phyloP scores from a whole-genome alignment of 2,329 filamentous ascomycete genomes.

The Pseudocercospora vitis region DNA sequence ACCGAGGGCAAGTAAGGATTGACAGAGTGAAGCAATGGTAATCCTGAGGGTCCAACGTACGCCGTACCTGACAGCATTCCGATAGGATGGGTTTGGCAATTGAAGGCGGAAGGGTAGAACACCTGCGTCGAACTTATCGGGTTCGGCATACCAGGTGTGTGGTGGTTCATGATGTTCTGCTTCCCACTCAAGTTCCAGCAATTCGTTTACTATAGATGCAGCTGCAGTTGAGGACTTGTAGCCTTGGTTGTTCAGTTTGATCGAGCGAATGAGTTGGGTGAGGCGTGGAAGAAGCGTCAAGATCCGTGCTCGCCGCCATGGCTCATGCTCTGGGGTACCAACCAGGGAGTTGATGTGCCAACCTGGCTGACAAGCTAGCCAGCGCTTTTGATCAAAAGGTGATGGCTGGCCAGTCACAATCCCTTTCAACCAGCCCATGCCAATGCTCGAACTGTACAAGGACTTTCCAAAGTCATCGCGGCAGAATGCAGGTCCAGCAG shows the following conservation, averaged over 20 bases:
- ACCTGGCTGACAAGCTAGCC: background rate
- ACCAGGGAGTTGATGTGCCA: background rate
- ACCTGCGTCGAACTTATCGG: background rate
- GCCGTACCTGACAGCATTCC: background rate
- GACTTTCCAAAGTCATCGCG: background rate
- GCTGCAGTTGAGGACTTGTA: background rate
- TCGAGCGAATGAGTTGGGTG: background rate
- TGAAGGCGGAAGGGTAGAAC: background rate
- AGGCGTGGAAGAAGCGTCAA: background rate
- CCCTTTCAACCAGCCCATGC: background rate
- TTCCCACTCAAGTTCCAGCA: background rate
- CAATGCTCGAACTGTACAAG: background rate
- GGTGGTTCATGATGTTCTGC: background rate
- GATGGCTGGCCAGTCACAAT: background rate
- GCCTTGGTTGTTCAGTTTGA: background rate
- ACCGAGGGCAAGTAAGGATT: background rate
- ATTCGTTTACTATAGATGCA: background rate
- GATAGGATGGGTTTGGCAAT: background rate
- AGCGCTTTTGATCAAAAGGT: background rate
- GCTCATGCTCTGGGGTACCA: background rate
- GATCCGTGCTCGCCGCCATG: background rate
- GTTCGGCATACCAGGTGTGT: background rate
- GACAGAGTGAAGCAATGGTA: background rate
- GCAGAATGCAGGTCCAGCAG: background rate
- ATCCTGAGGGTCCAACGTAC: background rate